phyloP scores from a whole-genome alignment of 163 green algal genomes.

The Volvox carteri region DNA sequence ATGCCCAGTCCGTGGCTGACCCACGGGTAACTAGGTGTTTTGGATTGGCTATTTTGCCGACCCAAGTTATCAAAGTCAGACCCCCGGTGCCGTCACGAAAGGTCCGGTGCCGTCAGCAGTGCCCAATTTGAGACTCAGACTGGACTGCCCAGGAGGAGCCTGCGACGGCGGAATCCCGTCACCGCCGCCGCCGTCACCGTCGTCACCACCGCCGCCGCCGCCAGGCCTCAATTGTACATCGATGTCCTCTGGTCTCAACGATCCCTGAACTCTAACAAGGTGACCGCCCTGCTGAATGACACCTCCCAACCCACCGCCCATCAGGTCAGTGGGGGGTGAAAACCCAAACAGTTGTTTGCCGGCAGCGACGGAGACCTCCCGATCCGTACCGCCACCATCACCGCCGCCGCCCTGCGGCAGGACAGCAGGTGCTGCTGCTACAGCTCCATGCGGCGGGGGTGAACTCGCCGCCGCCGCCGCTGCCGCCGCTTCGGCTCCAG shows the following conservation, averaged over 20 bases:
- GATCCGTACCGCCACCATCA: background rate
- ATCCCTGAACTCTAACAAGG: background rate
- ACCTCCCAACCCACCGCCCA: too few relatives aligned
- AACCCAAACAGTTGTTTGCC: background rate
- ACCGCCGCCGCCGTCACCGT: background rate
- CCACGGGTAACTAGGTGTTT: background rate
- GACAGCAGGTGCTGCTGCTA: background rate
- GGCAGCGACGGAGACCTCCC: background rate
- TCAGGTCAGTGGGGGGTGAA: too few relatives aligned
- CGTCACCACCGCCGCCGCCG: background rate
- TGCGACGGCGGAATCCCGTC: background rate
- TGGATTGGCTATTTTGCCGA: too few relatives aligned
- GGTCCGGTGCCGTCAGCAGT: constrained; percentile 17
- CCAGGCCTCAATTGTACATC: background rate
- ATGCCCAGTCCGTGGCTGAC: background rate
- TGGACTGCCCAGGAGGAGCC: background rate
- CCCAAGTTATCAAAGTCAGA: too few relatives aligned
- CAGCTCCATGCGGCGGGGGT: too few relatives aligned
- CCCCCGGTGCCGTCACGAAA: background rate
- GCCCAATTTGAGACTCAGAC: background rate
- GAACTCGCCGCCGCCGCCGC: background rate
- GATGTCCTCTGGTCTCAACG: background rate
- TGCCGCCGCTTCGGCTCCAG: background rate
- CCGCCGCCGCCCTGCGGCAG: background rate
- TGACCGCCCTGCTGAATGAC: background rate